phyloP scores from a whole-genome alignment of 139 green algal genomes.

The Micromonas commoda region DNA sequence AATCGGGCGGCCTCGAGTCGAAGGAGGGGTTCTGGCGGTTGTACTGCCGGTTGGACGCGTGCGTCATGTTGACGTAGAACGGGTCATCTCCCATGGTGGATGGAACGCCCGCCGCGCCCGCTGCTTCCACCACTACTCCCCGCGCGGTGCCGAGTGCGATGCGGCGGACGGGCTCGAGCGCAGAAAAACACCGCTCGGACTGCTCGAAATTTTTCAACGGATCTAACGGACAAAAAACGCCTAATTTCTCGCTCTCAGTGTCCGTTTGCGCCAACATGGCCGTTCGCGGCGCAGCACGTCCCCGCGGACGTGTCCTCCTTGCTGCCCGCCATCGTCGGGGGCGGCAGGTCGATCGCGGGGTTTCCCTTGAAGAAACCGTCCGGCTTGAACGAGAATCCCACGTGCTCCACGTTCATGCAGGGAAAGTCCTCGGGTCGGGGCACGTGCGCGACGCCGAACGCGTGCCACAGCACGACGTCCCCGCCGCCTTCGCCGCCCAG shows the following conservation, averaged over 20 bases:
- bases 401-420: conserved; percentile 46
- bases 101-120: too few species aligned
- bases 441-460: conserved; percentile 44
- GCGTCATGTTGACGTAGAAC: background rate
- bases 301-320: conserved; percentile 10
- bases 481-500: background rate
- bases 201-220: too few species aligned
- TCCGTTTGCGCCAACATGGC: too few species aligned
- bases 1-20: too few species aligned
- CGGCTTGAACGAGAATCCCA: conserved; percentile 47
- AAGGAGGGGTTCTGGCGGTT: background rate
- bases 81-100: background rate
- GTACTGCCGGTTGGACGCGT: background rate
- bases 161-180: too few species aligned
- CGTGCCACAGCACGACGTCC: conserved; percentile 48
- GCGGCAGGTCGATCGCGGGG: conserved; percentile 66
- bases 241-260: too few species aligned
- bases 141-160: too few species aligned
- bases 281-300: background rate
- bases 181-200: too few species aligned
- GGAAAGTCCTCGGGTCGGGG: conserved; percentile 48
- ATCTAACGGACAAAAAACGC: too few species aligned
- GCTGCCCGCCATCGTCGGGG: conserved; percentile 42
- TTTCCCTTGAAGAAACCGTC: conserved; percentile 54
- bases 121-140: too few species aligned